These are phyloP conservation scores for Pleurotus ostreatus DNA, from an alignment of 768 basidiomycete species.

Conservation along the genomic window DNA sequence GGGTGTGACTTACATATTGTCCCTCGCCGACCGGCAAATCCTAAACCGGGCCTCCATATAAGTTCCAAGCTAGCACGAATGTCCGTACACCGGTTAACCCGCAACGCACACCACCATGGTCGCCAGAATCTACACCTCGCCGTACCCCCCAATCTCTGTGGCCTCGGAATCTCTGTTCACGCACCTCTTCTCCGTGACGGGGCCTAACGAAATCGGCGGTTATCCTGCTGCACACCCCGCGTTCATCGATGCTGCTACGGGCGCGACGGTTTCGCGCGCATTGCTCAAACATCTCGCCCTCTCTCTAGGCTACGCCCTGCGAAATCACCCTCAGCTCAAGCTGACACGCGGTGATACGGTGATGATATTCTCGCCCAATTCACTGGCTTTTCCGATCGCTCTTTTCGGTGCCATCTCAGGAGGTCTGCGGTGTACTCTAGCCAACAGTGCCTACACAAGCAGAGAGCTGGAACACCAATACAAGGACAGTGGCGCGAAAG, in stretches of 20 bases:
- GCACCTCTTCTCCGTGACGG: slow-evolving; percentile 34
- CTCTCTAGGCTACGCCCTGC: slow-evolving; percentile 49
- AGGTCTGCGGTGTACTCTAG: slow-evolving; percentile 65
- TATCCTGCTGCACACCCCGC: slow-evolving; percentile 34
- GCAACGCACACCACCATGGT: slow-evolving; percentile 22
- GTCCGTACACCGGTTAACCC: too few species aligned
- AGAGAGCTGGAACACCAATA: slow-evolving; percentile 73
- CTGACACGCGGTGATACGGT: slow-evolving; percentile 51
- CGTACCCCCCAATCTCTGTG: slow-evolving; percentile 32
- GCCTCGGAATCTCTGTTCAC: slow-evolving; percentile 43
- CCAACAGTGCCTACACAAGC: slow-evolving; percentile 68
- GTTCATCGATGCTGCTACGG: slow-evolving; percentile 52
- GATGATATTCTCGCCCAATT: slow-evolving; percentile 70
- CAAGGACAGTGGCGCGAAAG: slow-evolving; percentile 55
- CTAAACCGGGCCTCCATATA: too few species aligned
- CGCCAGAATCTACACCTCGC: slow-evolving; percentile 45
- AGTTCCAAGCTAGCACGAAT: too few species aligned
- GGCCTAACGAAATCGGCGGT: slow-evolving; percentile 22
- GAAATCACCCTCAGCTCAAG: slow-evolving; percentile 27
- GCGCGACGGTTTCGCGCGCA: slow-evolving; percentile 39
- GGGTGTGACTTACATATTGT: background rate
- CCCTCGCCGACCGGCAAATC: background rate
- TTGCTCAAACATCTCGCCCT: slow-evolving; percentile 41
- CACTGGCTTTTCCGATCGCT: slow-evolving; percentile 45
- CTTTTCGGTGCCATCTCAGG: slow-evolving; percentile 57